Percentiles rank a stretch among this genome's conserved stretches.
Conservation (phyloP, 495 filamentous ascomycete genomes). For the Penicillium arizonense region DNA sequence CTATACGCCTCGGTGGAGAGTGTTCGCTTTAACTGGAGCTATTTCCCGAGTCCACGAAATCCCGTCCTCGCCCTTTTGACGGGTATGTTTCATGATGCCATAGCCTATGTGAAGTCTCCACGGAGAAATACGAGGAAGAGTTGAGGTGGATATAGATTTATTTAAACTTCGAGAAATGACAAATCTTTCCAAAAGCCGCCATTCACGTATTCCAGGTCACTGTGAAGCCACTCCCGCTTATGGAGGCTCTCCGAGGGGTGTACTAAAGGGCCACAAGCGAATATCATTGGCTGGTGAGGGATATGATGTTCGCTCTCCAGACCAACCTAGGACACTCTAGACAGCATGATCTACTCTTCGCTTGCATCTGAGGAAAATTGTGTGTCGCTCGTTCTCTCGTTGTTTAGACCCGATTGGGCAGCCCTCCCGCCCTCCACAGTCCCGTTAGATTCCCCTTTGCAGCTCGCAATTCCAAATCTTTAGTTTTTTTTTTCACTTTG, state of each 20-base stretch:
- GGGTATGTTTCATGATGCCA: background rate
- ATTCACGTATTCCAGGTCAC: background rate
- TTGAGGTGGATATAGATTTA: too few relatives aligned
- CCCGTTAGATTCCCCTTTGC: background rate
- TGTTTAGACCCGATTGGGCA: background rate
- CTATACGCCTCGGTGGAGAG: slow-evolving; percentile 22
- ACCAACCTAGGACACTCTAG: background rate
- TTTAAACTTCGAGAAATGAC: background rate
- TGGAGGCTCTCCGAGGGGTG: background rate
- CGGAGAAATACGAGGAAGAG: too few relatives aligned
- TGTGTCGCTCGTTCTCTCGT: background rate
- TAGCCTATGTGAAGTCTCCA: background rate
- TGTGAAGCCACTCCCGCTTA: background rate
- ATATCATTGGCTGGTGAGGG: background rate
- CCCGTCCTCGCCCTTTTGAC: background rate
- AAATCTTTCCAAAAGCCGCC: background rate
- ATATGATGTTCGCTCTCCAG: background rate
- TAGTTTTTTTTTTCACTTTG: background rate
- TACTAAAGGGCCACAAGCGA: background rate
- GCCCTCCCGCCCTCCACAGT: background rate
- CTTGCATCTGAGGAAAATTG: slow-evolving; percentile 3
- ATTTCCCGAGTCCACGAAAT: background rate
- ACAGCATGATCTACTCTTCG: slow-evolving; percentile 5
- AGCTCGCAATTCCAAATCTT: slow-evolving; percentile 7
- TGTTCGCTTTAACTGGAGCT: too few relatives aligned